Evolutionary conservation across 1,139 yeast genomes (phyloP).

Genomic region (Candida pseudocylindracea): DNA sequence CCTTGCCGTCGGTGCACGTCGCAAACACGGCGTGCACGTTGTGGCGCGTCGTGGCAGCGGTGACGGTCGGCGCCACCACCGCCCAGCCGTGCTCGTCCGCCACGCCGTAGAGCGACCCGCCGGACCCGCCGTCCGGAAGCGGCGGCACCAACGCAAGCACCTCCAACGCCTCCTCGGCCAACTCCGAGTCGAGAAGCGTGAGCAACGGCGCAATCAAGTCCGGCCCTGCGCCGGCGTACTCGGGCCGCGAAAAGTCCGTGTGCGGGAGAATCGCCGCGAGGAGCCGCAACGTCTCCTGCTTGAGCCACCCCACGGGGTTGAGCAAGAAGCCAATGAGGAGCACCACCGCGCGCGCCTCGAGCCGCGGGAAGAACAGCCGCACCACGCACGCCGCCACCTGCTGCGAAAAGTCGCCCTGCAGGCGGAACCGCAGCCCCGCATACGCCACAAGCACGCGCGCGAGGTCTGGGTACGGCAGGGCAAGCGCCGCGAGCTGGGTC

Average conservation of each 20-base stretch:
- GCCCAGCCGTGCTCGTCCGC: conserved; percentile 99
- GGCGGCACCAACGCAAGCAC: conserved; percentile 72
- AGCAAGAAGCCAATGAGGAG: conserved; percentile 59
- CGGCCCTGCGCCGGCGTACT: conserved; percentile 81
- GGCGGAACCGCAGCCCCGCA: conserved; percentile 58
- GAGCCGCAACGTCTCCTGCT: conserved; percentile 39
- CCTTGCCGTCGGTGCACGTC: conserved; percentile 34
- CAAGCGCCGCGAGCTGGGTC: conserved; percentile 38
- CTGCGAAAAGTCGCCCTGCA: conserved; percentile 69
- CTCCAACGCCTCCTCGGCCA: conserved; percentile 71
- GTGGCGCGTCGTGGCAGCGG: conserved; percentile 72
- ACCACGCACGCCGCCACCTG: conserved; percentile 57
- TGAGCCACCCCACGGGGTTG: conserved; percentile 61
- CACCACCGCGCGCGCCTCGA: conserved; percentile 54
- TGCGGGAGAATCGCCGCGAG: conserved; percentile 32
- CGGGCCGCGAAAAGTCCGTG: conserved; percentile 55
- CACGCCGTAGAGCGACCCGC: conserved; percentile 82
- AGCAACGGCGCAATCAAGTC: conserved; percentile 81
- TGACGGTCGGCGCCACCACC: conserved; percentile 80
- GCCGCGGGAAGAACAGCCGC: conserved; percentile 48
- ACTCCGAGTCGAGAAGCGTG: conserved; percentile 63
- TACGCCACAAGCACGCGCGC: conserved; percentile 59
- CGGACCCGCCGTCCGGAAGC: conserved; percentile 80
- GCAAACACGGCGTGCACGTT: conserved; percentile 92
- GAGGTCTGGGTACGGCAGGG: conserved; percentile 32